Evolutionary conservation across 2,329 filamentous ascomycete genomes (phyloP).

Genomic region (Sarocladium strictum): DNA sequence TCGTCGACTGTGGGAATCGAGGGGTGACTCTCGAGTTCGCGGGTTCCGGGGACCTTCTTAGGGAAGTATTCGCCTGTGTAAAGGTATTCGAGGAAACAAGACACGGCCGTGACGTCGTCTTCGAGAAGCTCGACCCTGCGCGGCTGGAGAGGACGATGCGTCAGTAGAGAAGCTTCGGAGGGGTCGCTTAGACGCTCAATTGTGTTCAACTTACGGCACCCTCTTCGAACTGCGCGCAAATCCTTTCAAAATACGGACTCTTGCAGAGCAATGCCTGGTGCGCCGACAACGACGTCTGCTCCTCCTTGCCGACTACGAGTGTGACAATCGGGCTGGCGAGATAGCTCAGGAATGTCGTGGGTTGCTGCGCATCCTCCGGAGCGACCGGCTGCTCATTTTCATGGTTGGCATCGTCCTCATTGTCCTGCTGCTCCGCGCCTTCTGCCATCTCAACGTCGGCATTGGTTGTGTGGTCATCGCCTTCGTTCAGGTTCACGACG

Average conservation of each 20-base stretch:
- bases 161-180: background rate
- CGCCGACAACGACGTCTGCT: constrained; percentile 62
- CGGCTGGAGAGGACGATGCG: constrained; percentile 29
- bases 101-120: constrained; percentile 28
- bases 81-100: constrained; percentile 34
- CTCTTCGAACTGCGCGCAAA: constrained; percentile 57
- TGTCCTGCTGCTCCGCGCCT: constrained; percentile 24
- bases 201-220: constrained; percentile 45
- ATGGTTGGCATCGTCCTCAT: constrained; percentile 14
- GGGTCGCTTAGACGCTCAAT: background rate
- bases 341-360: constrained; percentile 48
- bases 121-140: constrained; percentile 60
- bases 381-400: constrained; percentile 31
- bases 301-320: constrained; percentile 57
- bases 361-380: constrained; percentile 27
- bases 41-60: constrained; percentile 54
- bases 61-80: constrained; percentile 61
- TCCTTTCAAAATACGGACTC: constrained; percentile 68
- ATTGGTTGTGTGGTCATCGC: constrained; percentile 16
- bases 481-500: constrained; percentile 12
- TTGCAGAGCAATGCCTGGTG: constrained; percentile 71
- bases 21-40: constrained; percentile 64
- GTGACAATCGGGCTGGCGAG: constrained; percentile 65
- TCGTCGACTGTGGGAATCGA: constrained; percentile 62
- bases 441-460: constrained; percentile 36